Conservation (phyloP, 345 rosid genomes). For the Reutealis trisperma region DNA sequence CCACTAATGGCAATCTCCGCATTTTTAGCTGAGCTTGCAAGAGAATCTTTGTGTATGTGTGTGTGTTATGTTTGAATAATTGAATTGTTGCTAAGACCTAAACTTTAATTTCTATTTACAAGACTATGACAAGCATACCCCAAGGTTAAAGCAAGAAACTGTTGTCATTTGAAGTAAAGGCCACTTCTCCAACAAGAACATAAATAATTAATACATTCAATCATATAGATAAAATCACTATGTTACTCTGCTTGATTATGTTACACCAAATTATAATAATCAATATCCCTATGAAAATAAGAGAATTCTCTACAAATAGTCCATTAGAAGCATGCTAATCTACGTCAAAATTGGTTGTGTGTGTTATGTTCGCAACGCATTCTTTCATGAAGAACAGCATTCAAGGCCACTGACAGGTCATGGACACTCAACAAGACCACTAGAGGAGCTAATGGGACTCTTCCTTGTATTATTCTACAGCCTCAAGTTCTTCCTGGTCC, state of each 20-base stretch:
- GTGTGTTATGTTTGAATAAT: not conserved
- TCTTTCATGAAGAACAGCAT: slow-evolving; percentile 15
- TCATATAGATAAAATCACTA: slow-evolving; percentile 3
- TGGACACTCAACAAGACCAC: not conserved
- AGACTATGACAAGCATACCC: no score
- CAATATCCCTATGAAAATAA: slow-evolving; percentile 10
- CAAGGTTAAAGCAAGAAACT: no score
- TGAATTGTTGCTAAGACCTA: no score
- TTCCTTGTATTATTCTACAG: slow-evolving; percentile 45
- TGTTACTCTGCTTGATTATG: slow-evolving; percentile 8
- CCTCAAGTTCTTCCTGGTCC: slow-evolving; percentile 92
- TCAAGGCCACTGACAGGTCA: not conserved
- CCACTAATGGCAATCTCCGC: no score
- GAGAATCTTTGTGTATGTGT: no score
- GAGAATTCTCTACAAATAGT: not conserved
- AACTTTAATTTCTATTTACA: no score
- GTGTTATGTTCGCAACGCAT: no score
- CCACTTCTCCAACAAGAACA: not conserved
- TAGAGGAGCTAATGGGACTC: not conserved
- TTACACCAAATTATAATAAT: slow-evolving; percentile 14
- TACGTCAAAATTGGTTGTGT: slow-evolving; percentile 35
- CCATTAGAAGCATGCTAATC: slow-evolving; percentile 21
- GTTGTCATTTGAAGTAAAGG: no score
- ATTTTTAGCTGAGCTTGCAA: no score
- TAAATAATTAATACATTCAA: not conserved